phyloP scores from a whole-genome alignment of 1,284 basidiomycete genomes.

The Sporisorium sorghi region DNA sequence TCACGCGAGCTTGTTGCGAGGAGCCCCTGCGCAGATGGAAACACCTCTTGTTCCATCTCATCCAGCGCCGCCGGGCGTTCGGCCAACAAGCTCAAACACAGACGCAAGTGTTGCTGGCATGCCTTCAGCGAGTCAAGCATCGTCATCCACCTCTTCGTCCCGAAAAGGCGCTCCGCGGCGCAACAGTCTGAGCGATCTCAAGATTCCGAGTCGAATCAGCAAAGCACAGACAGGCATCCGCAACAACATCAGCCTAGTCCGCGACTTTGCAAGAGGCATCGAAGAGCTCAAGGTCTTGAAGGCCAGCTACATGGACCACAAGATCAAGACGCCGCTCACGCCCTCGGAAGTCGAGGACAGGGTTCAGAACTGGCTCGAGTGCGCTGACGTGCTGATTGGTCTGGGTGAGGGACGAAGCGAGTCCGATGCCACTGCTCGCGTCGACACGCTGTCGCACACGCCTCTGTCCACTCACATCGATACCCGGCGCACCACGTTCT shows the following conservation, averaged over 20 bases:
- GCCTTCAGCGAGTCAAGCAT: not conserved
- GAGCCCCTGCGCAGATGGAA: not conserved
- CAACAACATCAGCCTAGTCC: conserved; percentile 51
- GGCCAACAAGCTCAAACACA: not conserved
- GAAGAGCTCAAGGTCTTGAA: conserved; percentile 57
- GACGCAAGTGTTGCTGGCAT: conserved; percentile 8
- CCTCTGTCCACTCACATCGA: conserved; percentile 26
- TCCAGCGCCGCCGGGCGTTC: not conserved
- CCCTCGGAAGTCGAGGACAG: conserved; percentile 12
- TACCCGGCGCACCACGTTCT: conserved; percentile 21
- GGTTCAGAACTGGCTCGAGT: conserved; percentile 54
- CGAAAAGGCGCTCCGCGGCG: conserved; percentile 25
- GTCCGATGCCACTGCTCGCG: conserved; percentile 38
- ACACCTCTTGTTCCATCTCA: conserved; percentile 1
- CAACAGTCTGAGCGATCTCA: conserved; percentile 58
- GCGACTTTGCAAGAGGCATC: conserved; percentile 59
- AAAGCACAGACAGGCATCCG: conserved; percentile 53
- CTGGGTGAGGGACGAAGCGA: conserved; percentile 52
- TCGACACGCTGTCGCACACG: conserved; percentile 49
- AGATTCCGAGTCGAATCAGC: conserved; percentile 58
- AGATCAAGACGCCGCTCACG: conserved; percentile 1
- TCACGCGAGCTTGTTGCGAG: not conserved
- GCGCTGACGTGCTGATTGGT: conserved; percentile 58
- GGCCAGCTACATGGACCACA: conserved; percentile 36
- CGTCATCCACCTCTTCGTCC: conserved; percentile 9